These are phyloP conservation scores for Fusarium napiforme DNA, from an alignment of 2,329 filamentous ascomycete genomes.

Conservation along the genomic window DNA sequence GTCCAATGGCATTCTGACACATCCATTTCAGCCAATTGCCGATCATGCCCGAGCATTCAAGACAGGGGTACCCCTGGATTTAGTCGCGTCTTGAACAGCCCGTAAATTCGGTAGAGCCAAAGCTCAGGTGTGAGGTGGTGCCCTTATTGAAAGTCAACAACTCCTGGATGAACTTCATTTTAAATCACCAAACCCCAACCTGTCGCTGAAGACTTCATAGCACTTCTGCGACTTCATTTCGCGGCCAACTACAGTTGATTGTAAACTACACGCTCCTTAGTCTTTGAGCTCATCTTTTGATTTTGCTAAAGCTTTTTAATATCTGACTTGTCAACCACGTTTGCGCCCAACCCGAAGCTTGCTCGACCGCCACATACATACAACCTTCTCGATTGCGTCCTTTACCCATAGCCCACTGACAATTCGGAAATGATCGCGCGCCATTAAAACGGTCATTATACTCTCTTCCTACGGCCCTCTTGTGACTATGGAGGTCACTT, in stretches of 20 bases:
- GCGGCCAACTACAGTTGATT: constrained; percentile 7
- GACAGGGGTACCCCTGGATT: constrained; percentile 46
- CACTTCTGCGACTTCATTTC: constrained; percentile 24
- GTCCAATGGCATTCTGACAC: constrained; percentile 43
- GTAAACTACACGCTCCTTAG: constrained; percentile 40
- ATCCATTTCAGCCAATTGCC: constrained; percentile 33
- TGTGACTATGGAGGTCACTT: constrained; percentile 64
- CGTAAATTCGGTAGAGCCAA: constrained; percentile 36
- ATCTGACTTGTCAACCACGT: constrained; percentile 24
- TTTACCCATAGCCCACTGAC: constrained; percentile 23
- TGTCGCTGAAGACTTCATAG: constrained; percentile 24
- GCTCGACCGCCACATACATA: constrained; percentile 14
- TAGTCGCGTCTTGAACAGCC: constrained; percentile 42
- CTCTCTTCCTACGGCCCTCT: constrained; percentile 21
- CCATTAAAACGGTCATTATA: constrained; percentile 34
- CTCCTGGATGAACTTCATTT: constrained; percentile 43
- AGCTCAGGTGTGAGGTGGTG: constrained; percentile 19
- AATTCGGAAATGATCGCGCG: constrained; percentile 47
- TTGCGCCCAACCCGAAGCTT: constrained; percentile 21
- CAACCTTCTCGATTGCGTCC: constrained; percentile 21
- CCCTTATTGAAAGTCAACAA: constrained; percentile 43
- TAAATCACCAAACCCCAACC: constrained; percentile 30
- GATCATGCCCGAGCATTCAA: constrained; percentile 41
- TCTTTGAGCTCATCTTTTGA: constrained; percentile 17
- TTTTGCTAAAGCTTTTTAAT: constrained; percentile 35